phyloP scores from a whole-genome alignment of 108 stramenopile genomes.

The Skeletonema costatum region DNA sequence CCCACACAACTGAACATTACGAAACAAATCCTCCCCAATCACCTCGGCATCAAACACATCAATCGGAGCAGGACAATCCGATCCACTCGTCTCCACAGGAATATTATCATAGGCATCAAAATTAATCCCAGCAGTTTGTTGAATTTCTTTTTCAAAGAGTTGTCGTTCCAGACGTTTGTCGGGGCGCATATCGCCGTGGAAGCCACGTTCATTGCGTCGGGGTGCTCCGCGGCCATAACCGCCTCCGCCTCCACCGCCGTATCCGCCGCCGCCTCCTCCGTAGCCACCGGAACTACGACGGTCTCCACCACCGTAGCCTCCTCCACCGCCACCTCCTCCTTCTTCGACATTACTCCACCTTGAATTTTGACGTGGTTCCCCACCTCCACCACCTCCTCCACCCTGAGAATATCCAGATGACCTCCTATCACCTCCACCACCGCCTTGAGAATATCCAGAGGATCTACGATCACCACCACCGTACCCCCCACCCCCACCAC shows the following conservation, averaged over 20 bases:
- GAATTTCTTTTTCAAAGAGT: constrained; percentile 75
- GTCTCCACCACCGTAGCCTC: background rate
- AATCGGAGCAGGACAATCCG: constrained; percentile 89
- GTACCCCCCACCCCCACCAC: constrained; percentile 26
- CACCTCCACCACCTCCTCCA: constrained; percentile 38
- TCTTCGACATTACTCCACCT: constrained; percentile 19
- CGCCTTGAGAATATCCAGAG: constrained; percentile 37
- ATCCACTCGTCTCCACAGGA: constrained; percentile 92
- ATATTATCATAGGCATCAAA: constrained; percentile 99
- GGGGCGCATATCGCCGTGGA: constrained; percentile 82
- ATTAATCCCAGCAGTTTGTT: constrained; percentile 98
- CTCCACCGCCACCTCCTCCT: constrained; percentile 13
- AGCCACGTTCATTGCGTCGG: constrained; percentile 70
- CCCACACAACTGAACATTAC: constrained; percentile 92
- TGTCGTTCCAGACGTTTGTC: constrained; percentile 77
- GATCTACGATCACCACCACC: constrained; percentile 39
- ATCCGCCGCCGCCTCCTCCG: constrained; percentile 7
- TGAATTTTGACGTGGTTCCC: constrained; percentile 16
- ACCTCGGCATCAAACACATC: constrained; percentile 84
- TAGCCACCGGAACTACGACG: constrained; percentile 9
- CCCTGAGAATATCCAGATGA: constrained; percentile 11
- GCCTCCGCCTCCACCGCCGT: constrained; percentile 20
- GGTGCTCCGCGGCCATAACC: constrained; percentile 32
- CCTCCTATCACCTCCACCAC: constrained; percentile 19
- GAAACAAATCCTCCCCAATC: constrained; percentile 88